A percentile compares a stretch with the other conserved stretches of the same genome.
Conservation (phyloP, 176 grass and related monocot species). For the Puya raimondii region DNA sequence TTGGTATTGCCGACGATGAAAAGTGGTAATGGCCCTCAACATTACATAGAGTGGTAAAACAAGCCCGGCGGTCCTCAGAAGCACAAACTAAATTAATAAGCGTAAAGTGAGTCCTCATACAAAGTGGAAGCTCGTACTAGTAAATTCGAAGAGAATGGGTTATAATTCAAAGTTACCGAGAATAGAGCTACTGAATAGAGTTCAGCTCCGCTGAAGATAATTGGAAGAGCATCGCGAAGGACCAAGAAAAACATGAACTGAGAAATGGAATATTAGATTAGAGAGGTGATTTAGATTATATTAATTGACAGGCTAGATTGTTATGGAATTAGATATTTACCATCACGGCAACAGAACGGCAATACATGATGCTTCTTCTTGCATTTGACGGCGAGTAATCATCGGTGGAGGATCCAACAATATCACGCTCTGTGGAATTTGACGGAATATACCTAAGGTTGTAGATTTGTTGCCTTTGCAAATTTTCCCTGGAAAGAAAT, state of each 20-base stretch:
- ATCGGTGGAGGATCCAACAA: constrained; percentile 22
- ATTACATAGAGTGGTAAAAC: constrained; percentile 54
- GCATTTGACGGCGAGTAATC: constrained; percentile 10
- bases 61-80: constrained; percentile 47
- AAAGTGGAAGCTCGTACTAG: neutral
- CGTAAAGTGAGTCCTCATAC: neutral
- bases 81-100: constrained; percentile 26
- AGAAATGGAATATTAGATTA: neutral
- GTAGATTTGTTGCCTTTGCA: constrained; percentile 18
- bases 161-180: constrained; percentile 30
- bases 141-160: neutral
- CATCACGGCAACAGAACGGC: constrained; percentile 41
- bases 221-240: constrained; percentile 40
- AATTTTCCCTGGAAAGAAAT: constrained; percentile 20
- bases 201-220: constrained; percentile 21
- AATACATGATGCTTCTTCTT: constrained; percentile 30
- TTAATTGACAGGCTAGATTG: neutral
- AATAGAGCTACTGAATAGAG: constrained; percentile 32
- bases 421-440: constrained; percentile 9
- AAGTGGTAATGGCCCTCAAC: constrained; percentile 23
- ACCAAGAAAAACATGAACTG: constrained; percentile 55
- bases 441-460: constrained; percentile 33
- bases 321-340: constrained; percentile 18
- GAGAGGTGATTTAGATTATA: neutral
- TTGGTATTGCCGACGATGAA: constrained; percentile 28